Percentiles rank a stretch among this genome's conserved stretches.
Evolutionary conservation across 805 yeast genomes (phyloP).

Genomic region (Lipomyces yamanashiensis): DNA sequence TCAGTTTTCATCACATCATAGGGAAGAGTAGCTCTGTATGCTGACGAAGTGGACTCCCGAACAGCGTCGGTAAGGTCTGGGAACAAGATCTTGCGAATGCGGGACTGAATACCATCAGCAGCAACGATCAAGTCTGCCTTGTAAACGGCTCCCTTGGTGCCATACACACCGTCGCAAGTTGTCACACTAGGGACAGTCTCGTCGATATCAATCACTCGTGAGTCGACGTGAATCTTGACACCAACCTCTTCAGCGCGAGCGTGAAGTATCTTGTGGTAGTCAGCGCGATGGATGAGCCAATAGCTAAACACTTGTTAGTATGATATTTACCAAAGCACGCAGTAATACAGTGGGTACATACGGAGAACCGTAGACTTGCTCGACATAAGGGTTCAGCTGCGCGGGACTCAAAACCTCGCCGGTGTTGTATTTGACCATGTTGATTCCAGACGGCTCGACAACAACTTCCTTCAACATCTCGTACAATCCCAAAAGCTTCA

Average conservation of each 20-base stretch:
- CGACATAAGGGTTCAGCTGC: conserved; percentile 17
- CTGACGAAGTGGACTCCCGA: conserved; percentile 23
- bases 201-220: conserved; percentile 7
- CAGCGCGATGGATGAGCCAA: conserved; percentile 25
- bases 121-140: conserved; percentile 28
- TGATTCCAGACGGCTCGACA: conserved; percentile 10
- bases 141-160: conserved; percentile 10
- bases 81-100: conserved; percentile 10
- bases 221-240: conserved; percentile 18
- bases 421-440: conserved; percentile 13
- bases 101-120: conserved; percentile 33
- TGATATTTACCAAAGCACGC: not conserved
- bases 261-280: conserved; percentile 20
- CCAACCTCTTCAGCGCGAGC: conserved; percentile 20
- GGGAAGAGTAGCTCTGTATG: conserved; percentile 20
- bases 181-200: conserved; percentile 23
- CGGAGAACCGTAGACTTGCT: conserved; percentile 19
- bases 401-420: conserved; percentile 18
- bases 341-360: no score
- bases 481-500: conserved; percentile 39
- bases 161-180: conserved; percentile 6
- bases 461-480: conserved; percentile 27
- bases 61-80: conserved; percentile 16
- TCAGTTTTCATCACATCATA: conserved; percentile 19
- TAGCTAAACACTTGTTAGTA: not conserved